Evolutionary conservation across 208 protist species (phyloP), one percentile per base, ranked within the genome.

Genomic region (Angomonas desouzai): DNA sequence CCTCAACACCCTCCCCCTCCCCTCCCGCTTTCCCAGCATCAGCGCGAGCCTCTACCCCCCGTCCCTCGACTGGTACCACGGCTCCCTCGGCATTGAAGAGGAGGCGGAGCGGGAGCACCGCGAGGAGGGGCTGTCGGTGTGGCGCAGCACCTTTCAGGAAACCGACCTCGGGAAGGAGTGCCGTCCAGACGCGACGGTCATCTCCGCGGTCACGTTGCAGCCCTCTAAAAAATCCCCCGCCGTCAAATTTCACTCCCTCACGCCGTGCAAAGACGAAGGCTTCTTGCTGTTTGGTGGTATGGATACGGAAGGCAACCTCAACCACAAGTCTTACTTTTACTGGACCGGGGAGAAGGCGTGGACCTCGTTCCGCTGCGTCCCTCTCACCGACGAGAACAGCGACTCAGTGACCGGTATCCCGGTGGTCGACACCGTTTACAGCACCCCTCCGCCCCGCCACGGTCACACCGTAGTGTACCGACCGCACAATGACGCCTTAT

Each of bases 51-150:
- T 68, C 49, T 80, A 79, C 64, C 66, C 73, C 33, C 70, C 72
- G 0, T 68, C 77, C 45, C 56, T 90, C 58, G 69, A 84, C 11
- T 90, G 83, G 74, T 85, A 77, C 58, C 83, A 90, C 62, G 83
- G 83, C 28, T 58, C 60, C 23, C 74, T 84, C 20, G 40, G 27
- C 33, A 67, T 86, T 43, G 48, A 51, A n/a, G 51, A 25, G 9
- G 64, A 27, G 13, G 58, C 61, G 47, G 79, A 82, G 62, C 36
- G 45, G 67, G 51, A 60, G 36, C 65, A 72, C 3, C 76, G 74
- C 27, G 64, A 58, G n/a, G 60, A 62, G 25, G 71, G 51, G 2
- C 63, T 76, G 58, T 32, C 53, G 51, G 34, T 29, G 40, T 87
- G 78, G 80, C 74, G 68, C 34, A n/a, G 61, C 23, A 55, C 47